Evolutionary conservation across 2,329 filamentous ascomycete genomes (phyloP).

Genomic region (Fusarium denticulatum): DNA sequence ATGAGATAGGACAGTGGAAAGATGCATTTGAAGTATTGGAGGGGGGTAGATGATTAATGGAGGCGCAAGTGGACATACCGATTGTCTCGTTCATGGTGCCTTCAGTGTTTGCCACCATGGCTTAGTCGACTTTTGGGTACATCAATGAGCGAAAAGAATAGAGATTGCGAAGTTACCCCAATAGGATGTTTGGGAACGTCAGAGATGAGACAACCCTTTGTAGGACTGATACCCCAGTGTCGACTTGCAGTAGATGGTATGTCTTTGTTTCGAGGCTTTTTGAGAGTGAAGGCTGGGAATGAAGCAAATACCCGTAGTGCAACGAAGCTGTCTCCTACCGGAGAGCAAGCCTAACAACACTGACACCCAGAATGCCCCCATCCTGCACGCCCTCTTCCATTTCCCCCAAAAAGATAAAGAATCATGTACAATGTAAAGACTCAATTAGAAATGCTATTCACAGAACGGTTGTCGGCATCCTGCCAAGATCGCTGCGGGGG

Average conservation of each 20-base stretch:
- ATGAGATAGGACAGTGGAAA: fast-evolving
- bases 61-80: neutral
- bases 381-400: no score
- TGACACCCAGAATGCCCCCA: neutral
- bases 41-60: neutral
- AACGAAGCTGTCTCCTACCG: fast-evolving
- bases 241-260: fast-evolving
- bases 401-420: no score
- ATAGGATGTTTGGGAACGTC: fast-evolving
- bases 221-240: neutral
- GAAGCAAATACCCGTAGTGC: no score
- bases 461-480: neutral
- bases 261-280: fast-evolving
- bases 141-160: fast-evolving
- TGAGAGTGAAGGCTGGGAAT: neutral
- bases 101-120: neutral
- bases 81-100: no score
- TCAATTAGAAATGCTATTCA: neutral
- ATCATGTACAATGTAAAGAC: fast-evolving
- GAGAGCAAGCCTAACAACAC: neutral
- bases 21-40: neutral
- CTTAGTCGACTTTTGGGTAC: fast-evolving
- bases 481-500: neutral
- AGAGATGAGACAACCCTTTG: fast-evolving
- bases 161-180: fast-evolving